Evolutionary conservation across 306 rosid species (phyloP).

Genomic region (Prunus kanzakura): DNA sequence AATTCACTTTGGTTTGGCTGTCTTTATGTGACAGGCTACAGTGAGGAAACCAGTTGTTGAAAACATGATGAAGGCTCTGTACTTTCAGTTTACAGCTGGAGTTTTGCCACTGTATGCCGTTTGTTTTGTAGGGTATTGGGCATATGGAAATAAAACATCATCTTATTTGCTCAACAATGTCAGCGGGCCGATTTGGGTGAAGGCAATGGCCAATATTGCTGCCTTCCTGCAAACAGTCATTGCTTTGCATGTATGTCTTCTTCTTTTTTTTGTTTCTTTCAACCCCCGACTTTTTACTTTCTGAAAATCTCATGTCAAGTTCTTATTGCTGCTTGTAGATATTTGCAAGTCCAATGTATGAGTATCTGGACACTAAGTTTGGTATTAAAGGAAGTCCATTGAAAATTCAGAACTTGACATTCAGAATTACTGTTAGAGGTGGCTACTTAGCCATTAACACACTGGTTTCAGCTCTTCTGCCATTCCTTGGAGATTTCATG

Average conservation of each 20-base stretch:
- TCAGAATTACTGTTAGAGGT: slow-evolving; percentile 69
- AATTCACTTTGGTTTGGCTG: slow-evolving; percentile 19
- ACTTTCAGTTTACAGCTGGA: slow-evolving; percentile 85
- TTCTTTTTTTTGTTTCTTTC: neutral
- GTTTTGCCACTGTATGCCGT: slow-evolving; percentile 77
- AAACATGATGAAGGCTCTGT: slow-evolving; percentile 86
- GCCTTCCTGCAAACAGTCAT: slow-evolving; percentile 92
- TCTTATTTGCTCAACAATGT: slow-evolving; percentile 73
- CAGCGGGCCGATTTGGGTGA: slow-evolving; percentile 79
- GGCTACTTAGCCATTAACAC: slow-evolving; percentile 76
- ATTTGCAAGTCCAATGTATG: slow-evolving; percentile 98
- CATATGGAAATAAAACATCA: slow-evolving; percentile 76
- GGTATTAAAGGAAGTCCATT: slow-evolving; percentile 77
- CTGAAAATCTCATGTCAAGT: neutral
- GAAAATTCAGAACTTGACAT: slow-evolving; percentile 52
- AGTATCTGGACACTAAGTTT: slow-evolving; percentile 66
- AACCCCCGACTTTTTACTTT: neutral
- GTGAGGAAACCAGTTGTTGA: slow-evolving; percentile 82
- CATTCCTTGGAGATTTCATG: slow-evolving; percentile 98
- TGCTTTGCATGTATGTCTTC: slow-evolving; percentile 68
- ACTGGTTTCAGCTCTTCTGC: slow-evolving; percentile 71
- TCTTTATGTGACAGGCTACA: slow-evolving; percentile 64
- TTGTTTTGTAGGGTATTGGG: slow-evolving; percentile 89
- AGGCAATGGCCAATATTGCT: slow-evolving; percentile 61
- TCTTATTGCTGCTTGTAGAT: slow-evolving; percentile 41